Evolutionary conservation across 345 rosid genomes (phyloP).

Genomic region (Raphanus raphanistrum): DNA sequence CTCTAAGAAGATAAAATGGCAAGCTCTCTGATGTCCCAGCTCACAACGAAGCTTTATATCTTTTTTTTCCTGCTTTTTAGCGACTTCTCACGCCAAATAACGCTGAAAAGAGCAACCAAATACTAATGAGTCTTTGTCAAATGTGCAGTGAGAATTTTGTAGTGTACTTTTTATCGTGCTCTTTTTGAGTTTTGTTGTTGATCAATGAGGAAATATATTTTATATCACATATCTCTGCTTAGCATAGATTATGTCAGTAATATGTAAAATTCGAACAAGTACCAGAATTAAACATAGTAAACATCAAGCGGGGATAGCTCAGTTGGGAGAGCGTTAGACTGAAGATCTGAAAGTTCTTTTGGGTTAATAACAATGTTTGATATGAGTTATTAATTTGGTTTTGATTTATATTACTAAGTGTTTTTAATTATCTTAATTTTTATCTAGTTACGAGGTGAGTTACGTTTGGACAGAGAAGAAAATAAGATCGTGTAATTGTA

Average conservation of each 20-base stretch:
- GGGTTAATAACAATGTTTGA: too few relatives aligned
- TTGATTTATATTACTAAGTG: too few relatives aligned
- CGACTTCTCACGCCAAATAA: not conserved
- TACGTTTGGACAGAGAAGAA: too few relatives aligned
- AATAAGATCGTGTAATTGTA: too few relatives aligned
- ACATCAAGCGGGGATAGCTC: slow-evolving; percentile 61
- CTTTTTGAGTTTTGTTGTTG: too few relatives aligned
- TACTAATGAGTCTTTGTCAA: not conserved
- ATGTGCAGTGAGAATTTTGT: not conserved
- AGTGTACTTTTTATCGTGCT: not conserved
- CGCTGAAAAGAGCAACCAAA: not conserved
- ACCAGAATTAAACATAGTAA: not conserved
- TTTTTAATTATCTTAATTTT: too few relatives aligned
- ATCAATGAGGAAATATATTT: too few relatives aligned
- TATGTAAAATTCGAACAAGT: too few relatives aligned
- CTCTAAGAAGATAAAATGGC: slow-evolving; percentile 43
- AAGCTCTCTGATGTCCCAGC: not conserved
- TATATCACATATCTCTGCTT: too few relatives aligned
- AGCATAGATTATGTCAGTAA: too few relatives aligned
- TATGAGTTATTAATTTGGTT: too few relatives aligned
- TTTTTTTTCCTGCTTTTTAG: not conserved
- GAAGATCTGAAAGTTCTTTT: slow-evolving; percentile 99
- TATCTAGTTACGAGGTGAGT: too few relatives aligned
- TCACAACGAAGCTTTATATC: not conserved
- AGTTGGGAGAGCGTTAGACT: slow-evolving; percentile 97